These are phyloP conservation scores for Rhodotorula babjevae DNA, from an alignment of 768 basidiomycete genomes.

Conservation along the genomic window DNA sequence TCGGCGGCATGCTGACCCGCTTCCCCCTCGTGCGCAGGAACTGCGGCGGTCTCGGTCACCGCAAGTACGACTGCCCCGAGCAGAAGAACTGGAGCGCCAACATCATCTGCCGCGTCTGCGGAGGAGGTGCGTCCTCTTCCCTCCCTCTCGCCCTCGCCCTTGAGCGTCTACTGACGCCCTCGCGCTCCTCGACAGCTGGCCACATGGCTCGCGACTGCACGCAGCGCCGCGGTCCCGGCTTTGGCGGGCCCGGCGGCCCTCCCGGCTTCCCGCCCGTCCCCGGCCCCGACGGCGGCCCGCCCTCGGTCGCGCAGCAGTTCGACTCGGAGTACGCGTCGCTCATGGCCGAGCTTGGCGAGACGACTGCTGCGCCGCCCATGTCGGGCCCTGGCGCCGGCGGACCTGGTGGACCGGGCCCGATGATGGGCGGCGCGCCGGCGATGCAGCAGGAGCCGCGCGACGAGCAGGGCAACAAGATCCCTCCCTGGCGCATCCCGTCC, in stretches of 20 bases:
- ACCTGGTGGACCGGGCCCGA: not conserved
- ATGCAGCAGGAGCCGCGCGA: constrained; percentile 29
- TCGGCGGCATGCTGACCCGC: too few relatives aligned
- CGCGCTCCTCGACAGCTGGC: constrained; percentile 57
- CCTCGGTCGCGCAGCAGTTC: constrained; percentile 65
- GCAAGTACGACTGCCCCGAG: constrained; percentile 98
- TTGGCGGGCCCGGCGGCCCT: constrained; percentile 16
- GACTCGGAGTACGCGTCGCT: constrained; percentile 96
- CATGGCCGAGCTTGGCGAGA: constrained; percentile 95
- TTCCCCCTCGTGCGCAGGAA: constrained; percentile 49
- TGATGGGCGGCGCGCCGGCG: not conserved
- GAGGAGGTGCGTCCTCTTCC: constrained; percentile 55
- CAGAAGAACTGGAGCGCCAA: constrained; percentile 98
- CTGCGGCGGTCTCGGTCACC: constrained; percentile 85
- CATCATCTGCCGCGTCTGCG: constrained; percentile 98
- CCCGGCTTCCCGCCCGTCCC: constrained; percentile 21
- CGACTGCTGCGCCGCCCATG: constrained; percentile 17
- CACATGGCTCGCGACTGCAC: constrained; percentile 99
- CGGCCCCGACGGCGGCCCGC: constrained; percentile 50
- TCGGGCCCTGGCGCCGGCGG: constrained; percentile 1
- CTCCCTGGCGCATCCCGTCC: constrained; percentile 48
- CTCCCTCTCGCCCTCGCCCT: not conserved
- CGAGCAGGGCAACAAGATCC: constrained; percentile 43
- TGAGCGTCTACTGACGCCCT: not conserved
- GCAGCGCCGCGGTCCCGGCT: constrained; percentile 59